These are phyloP conservation scores for Lachnellula arida DNA, from an alignment of 2,329 filamentous ascomycete genomes.

Conservation along the genomic window DNA sequence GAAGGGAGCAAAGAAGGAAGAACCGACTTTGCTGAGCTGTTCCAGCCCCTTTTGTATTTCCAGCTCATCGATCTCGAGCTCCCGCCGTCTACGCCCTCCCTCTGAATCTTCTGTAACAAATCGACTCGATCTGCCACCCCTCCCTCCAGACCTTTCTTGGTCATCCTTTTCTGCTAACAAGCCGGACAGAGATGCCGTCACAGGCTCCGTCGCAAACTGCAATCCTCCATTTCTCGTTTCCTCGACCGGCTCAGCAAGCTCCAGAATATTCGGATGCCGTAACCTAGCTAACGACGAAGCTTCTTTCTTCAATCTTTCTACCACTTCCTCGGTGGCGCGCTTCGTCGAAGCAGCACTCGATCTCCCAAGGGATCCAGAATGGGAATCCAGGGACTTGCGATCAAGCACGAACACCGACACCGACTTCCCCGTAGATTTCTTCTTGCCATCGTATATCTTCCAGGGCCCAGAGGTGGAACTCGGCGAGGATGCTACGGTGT, in stretches of 20 bases:
- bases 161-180: conserved; percentile 85
- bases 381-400: conserved; percentile 73
- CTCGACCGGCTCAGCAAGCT: conserved; percentile 91
- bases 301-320: conserved; percentile 88
- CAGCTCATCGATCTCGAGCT: conserved; percentile 91
- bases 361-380: conserved; percentile 55
- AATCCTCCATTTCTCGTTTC: conserved; percentile 86
- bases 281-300: conserved; percentile 83
- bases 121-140: conserved; percentile 67
- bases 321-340: conserved; percentile 79
- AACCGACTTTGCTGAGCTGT: too few relatives aligned
- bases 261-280: conserved; percentile 85
- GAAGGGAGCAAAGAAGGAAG: too few relatives aligned
- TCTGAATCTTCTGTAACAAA: conserved; percentile 78
- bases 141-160: conserved; percentile 66
- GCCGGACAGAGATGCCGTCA: conserved; percentile 82
- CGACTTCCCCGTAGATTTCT: conserved; percentile 85
- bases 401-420: conserved; percentile 96
- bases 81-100: conserved; percentile 66
- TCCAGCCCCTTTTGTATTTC: conserved; percentile 96
- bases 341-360: conserved; percentile 68
- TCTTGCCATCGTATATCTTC: conserved; percentile 97
- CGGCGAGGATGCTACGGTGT: conserved; percentile 70
- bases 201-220: conserved; percentile 91
- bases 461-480: conserved; percentile 85